A percentile compares a stretch with the other conserved stretches of the same genome.
phyloP scores from a whole-genome alignment of 176 grass and related monocot species.

The Raddia distichophylla region DNA sequence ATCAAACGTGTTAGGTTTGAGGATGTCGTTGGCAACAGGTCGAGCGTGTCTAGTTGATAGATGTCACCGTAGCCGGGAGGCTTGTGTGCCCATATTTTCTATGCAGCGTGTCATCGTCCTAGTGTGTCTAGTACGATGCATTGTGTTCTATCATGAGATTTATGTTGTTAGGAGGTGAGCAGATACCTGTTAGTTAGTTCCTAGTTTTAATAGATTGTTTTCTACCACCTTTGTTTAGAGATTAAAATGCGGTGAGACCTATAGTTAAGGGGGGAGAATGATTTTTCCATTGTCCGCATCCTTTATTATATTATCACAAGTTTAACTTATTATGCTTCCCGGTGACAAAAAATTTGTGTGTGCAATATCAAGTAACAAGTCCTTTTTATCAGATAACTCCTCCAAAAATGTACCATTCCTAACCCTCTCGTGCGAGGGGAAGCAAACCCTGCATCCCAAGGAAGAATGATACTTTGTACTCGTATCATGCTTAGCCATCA shows the following conservation, averaged over 20 bases:
- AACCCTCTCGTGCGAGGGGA: background rate
- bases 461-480: background rate
- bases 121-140: constrained; percentile 69
- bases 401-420: background rate
- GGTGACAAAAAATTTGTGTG: background rate
- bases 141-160: constrained; percentile 95
- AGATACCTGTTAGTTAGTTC: too few relatives aligned
- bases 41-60: constrained; percentile 86
- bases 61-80: constrained; percentile 91
- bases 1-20: constrained; percentile 74
- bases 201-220: too few relatives aligned
- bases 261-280: too few relatives aligned
- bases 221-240: too few relatives aligned
- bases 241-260: too few relatives aligned
- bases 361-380: background rate
- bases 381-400: background rate
- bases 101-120: constrained; percentile 47
- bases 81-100: constrained; percentile 92
- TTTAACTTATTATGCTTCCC: too few relatives aligned
- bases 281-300: too few relatives aligned
- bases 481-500: background rate
- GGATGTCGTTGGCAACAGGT: constrained; percentile 93
- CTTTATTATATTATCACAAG: too few relatives aligned
- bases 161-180: constrained; percentile 61
- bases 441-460: background rate